These are phyloP conservation scores for Tulasnella sp. DNA, from an alignment of 768 basidiomycete species.

Conservation along the genomic window DNA sequence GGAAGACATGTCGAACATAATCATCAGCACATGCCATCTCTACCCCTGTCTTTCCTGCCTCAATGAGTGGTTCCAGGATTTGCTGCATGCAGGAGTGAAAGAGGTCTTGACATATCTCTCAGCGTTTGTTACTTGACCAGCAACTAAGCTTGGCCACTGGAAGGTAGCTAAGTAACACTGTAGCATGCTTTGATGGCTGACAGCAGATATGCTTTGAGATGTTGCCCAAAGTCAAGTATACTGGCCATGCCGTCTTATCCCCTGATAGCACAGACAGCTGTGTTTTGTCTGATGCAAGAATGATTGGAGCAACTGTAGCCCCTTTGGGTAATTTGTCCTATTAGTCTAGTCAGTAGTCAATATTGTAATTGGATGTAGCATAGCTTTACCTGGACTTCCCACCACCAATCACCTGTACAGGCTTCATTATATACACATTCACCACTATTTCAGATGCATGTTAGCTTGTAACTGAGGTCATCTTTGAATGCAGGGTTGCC, in stretches of 20 bases:
- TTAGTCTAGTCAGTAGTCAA: neutral
- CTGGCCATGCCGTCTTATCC: slow-evolving; percentile 34
- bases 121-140: slow-evolving; percentile 29
- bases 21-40: slow-evolving; percentile 31
- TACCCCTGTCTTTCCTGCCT: slow-evolving; percentile 27
- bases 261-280: slow-evolving; percentile 28
- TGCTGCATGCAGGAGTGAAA: slow-evolving; percentile 32
- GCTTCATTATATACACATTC: slow-evolving; percentile 28
- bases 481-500: slow-evolving; percentile 25
- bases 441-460: slow-evolving; percentile 22
- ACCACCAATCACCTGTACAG: slow-evolving; percentile 32
- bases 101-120: slow-evolving; percentile 24
- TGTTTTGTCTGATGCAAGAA: slow-evolving; percentile 38
- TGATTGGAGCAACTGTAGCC: slow-evolving; percentile 32
- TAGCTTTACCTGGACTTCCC: slow-evolving; percentile 26
- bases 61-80: slow-evolving; percentile 27
- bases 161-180: slow-evolving; percentile 32
- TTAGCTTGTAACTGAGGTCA: slow-evolving; percentile 26
- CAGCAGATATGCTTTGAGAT: slow-evolving; percentile 31
- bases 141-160: slow-evolving; percentile 28
- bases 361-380: neutral
- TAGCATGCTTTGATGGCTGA: slow-evolving; percentile 28
- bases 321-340: slow-evolving; percentile 9
- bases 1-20: slow-evolving; percentile 24
- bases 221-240: slow-evolving; percentile 35